phyloP scores from a whole-genome alignment of 2,329 filamentous ascomycete species.

The Ceratocystis smalleyi region DNA sequence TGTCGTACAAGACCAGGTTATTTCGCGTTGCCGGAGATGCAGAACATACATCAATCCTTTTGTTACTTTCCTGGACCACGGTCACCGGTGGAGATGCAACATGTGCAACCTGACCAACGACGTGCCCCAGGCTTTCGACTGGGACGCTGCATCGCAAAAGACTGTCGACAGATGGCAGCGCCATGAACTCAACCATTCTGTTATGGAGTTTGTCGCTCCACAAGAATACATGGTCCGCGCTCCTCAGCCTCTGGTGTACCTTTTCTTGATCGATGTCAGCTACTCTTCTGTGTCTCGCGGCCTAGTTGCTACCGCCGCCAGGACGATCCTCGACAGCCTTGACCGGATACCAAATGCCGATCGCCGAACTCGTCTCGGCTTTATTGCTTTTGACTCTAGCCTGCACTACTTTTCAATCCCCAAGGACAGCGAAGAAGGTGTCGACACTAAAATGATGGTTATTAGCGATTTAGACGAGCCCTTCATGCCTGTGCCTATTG shows the following conservation, averaged over 20 bases:
- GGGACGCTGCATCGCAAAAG: conserved; percentile 86
- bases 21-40: conserved; percentile 88
- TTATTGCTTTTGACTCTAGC: conserved; percentile 87
- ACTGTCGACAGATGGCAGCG: conserved; percentile 83
- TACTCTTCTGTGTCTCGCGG: conserved; percentile 80
- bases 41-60: conserved; percentile 97
- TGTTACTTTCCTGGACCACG: conserved; percentile 89
- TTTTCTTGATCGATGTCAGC: conserved; percentile 91
- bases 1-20: conserved; percentile 90
- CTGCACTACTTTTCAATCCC: conserved; percentile 94
- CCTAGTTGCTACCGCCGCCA: conserved; percentile 76
- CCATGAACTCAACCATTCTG: conserved; percentile 85
- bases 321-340: conserved; percentile 86
- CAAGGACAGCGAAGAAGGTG: conserved; percentile 69
- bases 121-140: conserved; percentile 97
- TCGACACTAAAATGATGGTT: conserved; percentile 79
- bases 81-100: conserved; percentile 96
- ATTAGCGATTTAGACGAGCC: conserved; percentile 92
- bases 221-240: conserved; percentile 99
- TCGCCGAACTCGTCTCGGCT: conserved; percentile 77
- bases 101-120: conserved; percentile 99
- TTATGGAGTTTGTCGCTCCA: conserved; percentile 92
- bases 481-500: conserved; percentile 84
- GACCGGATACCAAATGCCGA: conserved; percentile 98
- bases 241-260: conserved; percentile 84